Base-by-base conservation (phyloP, 1,139 yeast species). In the Pichia terricola region DNA sequence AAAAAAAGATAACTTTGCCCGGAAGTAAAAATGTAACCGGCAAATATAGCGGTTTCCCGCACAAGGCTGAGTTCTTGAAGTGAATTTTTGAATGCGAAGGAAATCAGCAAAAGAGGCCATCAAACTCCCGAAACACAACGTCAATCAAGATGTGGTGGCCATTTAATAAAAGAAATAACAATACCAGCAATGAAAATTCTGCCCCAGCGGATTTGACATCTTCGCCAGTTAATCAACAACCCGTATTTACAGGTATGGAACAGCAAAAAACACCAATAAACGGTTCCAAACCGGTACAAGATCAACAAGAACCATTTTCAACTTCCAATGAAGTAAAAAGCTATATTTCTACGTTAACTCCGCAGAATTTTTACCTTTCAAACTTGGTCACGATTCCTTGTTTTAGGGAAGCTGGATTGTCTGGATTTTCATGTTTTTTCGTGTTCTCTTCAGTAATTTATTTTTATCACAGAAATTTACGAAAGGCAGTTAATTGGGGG, bases 401-500 rank as follows among this genome's bases (percentile, higher is more conserved):
- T 62, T 86, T 89, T 62, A 70, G 96, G 50, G 91, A 84, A 47
- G 94, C 96, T 2, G 86, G 88, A 61, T 69, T 89, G 50, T 75
- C 94, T 0, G 97, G 96, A 4, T 77, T 87, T 49, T 81, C 87
- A 34, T 79, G 91, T n/a, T 77, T 87, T 71, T 84, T 81, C 28
- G 94, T 86, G 0, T 69, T 84, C 35, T 85, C 89, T 0, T 73
- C 81, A 0, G 84, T 86, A 35, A 77, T 89, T 44, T 78, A 81
- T 48, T 58, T 81, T 35, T 77, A 83, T 44, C 85, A 83, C 53
- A 79, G 81, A 54, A 75, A 80, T 36, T 69, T 81, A 1, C 59
- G 67, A 6, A 72, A 74, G 50, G 79, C 94, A 1, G 67, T 78
- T 32, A 85, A 88, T 61, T 89, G 96, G 96, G 81, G 81, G 5